Base-by-base conservation (phyloP, 2,329 filamentous ascomycete genomes). In the Teratosphaeria pseudoeucalypti region DNA sequence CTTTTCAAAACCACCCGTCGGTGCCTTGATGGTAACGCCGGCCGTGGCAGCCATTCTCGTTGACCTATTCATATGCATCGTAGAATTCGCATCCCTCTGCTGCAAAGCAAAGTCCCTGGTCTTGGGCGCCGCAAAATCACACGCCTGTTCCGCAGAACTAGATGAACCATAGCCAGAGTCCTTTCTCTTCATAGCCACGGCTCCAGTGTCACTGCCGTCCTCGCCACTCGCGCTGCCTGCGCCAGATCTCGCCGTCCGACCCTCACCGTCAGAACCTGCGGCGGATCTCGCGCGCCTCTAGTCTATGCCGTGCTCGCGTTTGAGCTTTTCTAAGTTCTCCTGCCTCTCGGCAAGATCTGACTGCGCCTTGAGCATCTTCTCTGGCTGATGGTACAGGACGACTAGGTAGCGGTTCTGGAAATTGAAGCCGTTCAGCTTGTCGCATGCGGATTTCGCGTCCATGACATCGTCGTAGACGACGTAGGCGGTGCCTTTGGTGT, bases 391-490 rank as follows among this genome's bases (percentile, higher is more conserved):
- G 72, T 89, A 89, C 73, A 90, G 77, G 61, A 89, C 87, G 72
- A 99, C 94, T 70, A 99, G 89, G 78, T 99, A 99, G 75, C 94
- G 89, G 79, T 92, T 96, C 81, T 99, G 94, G 77, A 99, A 99
- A 81, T 99, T 99, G 86, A 95, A 99, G 75, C 94, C 94, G 82
- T 99, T 99, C 76, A 99, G 83, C 81, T 97, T 96, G 82, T 99
- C 94, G 82, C 94, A 97, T 73, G 94, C 94, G 78, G 91, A 87
- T 81, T 99, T 99, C 68, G 94, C 92, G 82, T 99, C 94, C 84
- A 94, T 89, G 68, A 97, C 92, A 83, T 99, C 94, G 78, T 97
- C 94, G 82, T 96, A 99, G 78, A 99, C 94, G 70, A 99, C 94
- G 77, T 96, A 99, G 67, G 92, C 94, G 58, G 94, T 99, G 75